Base-by-base conservation (phyloP, 805 yeast species). In the Schwanniomyces pseudopolymorphus region DNA sequence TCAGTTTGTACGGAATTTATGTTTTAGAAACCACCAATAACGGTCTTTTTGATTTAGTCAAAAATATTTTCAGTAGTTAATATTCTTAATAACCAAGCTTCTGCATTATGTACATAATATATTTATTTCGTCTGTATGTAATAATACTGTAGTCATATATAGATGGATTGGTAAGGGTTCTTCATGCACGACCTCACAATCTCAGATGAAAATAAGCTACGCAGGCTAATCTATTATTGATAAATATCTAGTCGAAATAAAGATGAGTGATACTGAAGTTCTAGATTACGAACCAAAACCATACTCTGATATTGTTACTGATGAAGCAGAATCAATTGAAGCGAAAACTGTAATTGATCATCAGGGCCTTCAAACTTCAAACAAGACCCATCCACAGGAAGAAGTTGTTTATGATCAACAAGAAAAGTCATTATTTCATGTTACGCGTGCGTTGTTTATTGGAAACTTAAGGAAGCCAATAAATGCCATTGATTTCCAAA, bases 1-100 rank as follows among this genome's bases (percentile, higher is more conserved):
- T 85, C 31, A 80, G 88, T 11, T 74, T 84, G 49, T 82, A 85
- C 60, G 99, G 98, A 50, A 72, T 92, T 45, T 94, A 90, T 67
- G 74, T 84, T 51, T 73, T 90, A 59, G 92, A 87, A 62, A 85
- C 96, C 10, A 81, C 85, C 49, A 85, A 84, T 55, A 83, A 82
- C 58, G 99, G 99, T 5, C 54, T 92, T 31, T 76, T 83, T 46
- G 89, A 84, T 47, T 74, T 92, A 46, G 58, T 88, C 35, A 61
- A 69, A 51, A 74, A 72, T 56, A 54, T 87, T 42, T 91, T 44
- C 40, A 38, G 21, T 24, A 19, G 25, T 16, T 38, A 38, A 36
- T 36, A 9, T 87, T 41, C 90, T 39, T 21, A 24, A 13, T n/a
- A 19, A 19, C 27, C 20, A 38, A 36, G 4, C 16, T 11, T 36